phyloP scores from a whole-genome alignment of 2,329 filamentous ascomycete genomes.

The Diaporthe eres region DNA sequence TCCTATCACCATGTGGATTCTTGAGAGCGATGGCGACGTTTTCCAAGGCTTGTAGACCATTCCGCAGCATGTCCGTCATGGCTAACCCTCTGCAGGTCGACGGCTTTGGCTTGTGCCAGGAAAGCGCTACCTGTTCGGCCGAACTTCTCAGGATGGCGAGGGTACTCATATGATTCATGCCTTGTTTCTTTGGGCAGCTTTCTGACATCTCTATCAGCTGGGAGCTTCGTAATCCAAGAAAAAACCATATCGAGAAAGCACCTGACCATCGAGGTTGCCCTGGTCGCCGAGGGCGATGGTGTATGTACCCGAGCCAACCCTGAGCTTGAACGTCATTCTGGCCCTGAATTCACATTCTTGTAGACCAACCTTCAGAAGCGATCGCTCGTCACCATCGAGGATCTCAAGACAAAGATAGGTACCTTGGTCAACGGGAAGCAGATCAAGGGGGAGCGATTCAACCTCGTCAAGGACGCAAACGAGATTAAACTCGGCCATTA shows the following conservation, averaged over 20 bases:
- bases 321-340: conserved; percentile 5
- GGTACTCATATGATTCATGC: conserved; percentile 37
- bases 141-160: conserved; percentile 77
- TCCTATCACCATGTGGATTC: conserved; percentile 72
- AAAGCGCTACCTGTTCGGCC: conserved; percentile 87
- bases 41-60: conserved; percentile 59
- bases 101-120: conserved; percentile 89
- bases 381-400: conserved; percentile 80
- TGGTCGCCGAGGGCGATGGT: conserved; percentile 76
- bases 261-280: conserved; percentile 80
- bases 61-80: background rate
- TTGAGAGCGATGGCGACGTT: conserved; percentile 70
- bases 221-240: conserved; percentile 79
- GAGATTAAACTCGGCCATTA: conserved; percentile 81
- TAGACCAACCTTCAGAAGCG: conserved; percentile 75
- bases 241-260: conserved; percentile 92
- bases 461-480: conserved; percentile 71
- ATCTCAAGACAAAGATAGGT: conserved; percentile 87
- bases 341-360: background rate
- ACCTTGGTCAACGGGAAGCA: conserved; percentile 82
- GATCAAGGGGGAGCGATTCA: conserved; percentile 73
- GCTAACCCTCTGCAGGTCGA: conserved; percentile 64
- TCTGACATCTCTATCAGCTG: conserved; percentile 60
- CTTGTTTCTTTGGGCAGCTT: background rate
- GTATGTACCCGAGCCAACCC: conserved; percentile 59